Evolutionary conservation across 371 early-diverging fungal species (phyloP).

Genomic region (Paramicrosporidium saccamoebae): DNA sequence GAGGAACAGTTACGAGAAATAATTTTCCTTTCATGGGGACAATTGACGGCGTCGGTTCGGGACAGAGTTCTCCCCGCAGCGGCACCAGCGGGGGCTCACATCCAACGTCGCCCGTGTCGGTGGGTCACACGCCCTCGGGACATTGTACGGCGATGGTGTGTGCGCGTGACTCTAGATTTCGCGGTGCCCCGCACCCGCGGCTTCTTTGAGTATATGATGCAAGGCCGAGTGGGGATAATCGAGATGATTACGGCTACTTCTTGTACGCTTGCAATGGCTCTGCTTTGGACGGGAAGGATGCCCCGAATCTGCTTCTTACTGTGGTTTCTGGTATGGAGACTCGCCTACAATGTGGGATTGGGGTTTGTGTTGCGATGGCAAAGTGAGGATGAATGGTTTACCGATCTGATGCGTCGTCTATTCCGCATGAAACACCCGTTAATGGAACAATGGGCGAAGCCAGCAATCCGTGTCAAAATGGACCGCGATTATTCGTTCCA

Average conservation of each 20-base stretch:
- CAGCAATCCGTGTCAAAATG: slow-evolving; percentile 46
- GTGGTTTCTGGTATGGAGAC: slow-evolving; percentile 51
- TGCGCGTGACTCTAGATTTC: no score
- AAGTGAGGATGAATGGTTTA: slow-evolving; percentile 27
- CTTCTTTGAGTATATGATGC: slow-evolving; percentile 31
- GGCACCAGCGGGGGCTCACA: no score
- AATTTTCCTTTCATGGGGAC: no score
- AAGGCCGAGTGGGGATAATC: slow-evolving; percentile 15
- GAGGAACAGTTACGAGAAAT: no score
- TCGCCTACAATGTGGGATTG: slow-evolving; percentile 49
- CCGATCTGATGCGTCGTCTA: slow-evolving; percentile 13
- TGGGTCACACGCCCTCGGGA: no score
- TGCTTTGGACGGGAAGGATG: slow-evolving; percentile 11
- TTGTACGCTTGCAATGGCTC: slow-evolving; percentile 19
- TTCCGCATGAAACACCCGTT: slow-evolving; percentile 3
- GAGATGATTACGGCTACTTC: slow-evolving; percentile 37
- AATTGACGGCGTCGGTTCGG: no score
- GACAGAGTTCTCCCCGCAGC: no score
- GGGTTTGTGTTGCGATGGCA: slow-evolving; percentile 46
- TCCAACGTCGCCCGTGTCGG: no score
- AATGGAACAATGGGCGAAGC: slow-evolving; percentile 19
- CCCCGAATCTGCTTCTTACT: slow-evolving; percentile 18
- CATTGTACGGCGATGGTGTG: no score
- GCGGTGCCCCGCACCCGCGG: slow-evolving; percentile 33
- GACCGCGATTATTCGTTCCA: slow-evolving; percentile 41